Conservation (phyloP, 1,284 basidiomycete genomes). For the Rhodofomes roseus region DNA sequence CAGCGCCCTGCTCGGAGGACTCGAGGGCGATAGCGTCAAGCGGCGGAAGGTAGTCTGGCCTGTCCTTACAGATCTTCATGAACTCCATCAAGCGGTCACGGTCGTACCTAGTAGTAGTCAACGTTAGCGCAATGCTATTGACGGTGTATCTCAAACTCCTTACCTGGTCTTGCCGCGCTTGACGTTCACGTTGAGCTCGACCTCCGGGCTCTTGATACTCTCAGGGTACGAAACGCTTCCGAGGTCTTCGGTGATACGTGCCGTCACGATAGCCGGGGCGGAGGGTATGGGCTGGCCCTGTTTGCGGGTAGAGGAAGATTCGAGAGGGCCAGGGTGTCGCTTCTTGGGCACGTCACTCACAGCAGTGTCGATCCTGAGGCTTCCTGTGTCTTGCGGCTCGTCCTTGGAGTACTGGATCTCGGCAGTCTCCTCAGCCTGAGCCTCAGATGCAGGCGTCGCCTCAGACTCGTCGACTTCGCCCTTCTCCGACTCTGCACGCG, state of each 20-base stretch:
- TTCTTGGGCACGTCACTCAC: constrained; percentile 31
- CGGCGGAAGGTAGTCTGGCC: constrained; percentile 85
- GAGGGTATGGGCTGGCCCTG: too few species aligned
- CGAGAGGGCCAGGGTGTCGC: constrained; percentile 70
- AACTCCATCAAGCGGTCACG: constrained; percentile 98
- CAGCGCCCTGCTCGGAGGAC: constrained; percentile 49
- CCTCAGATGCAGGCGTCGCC: constrained; percentile 13
- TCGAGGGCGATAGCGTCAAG: constrained; percentile 92
- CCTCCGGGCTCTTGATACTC: constrained; percentile 77
- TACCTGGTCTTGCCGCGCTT: constrained; percentile 90
- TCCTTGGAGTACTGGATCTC: constrained; percentile 34
- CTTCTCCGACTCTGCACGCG: constrained; percentile 34
- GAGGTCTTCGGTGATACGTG: constrained; percentile 82
- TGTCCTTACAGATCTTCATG: constrained; percentile 93
- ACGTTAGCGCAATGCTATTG: too few species aligned
- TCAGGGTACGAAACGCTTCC: constrained; percentile 79
- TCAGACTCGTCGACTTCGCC: constrained; percentile 37
- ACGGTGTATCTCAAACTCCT: neutral
- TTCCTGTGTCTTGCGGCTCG: constrained; percentile 39
- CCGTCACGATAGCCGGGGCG: constrained; percentile 69
- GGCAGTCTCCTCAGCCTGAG: neutral
- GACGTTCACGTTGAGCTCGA: constrained; percentile 83
- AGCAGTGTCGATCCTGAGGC: constrained; percentile 60
- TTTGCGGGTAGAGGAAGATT: constrained; percentile 51
- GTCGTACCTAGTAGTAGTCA: constrained; percentile 92